These are phyloP conservation scores for Nigrograna mackinnonii DNA, from an alignment of 2,329 filamentous ascomycete genomes.

Conservation along the genomic window DNA sequence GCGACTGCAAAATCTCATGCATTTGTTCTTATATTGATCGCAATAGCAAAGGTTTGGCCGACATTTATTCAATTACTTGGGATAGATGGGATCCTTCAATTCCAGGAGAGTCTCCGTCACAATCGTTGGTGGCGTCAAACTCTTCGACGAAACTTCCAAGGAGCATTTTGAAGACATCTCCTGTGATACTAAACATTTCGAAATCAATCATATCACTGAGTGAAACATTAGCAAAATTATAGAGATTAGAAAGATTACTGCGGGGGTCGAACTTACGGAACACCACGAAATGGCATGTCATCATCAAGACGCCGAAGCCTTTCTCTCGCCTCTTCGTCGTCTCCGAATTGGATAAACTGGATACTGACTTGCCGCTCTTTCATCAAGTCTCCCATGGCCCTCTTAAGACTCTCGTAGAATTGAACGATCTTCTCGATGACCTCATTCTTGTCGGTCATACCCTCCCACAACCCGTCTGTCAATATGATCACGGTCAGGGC, in stretches of 20 bases:
- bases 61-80: too few relatives aligned
- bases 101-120: too few relatives aligned
- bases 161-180: background rate
- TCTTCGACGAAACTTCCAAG: background rate
- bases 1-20: too few relatives aligned
- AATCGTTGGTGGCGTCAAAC: background rate
- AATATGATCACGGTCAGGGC: constrained; percentile 16
- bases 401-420: too few relatives aligned
- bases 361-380: constrained; percentile 10
- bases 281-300: constrained; percentile 5
- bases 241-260: too few relatives aligned
- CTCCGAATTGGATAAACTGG: constrained; percentile 16
- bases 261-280: background rate
- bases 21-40: too few relatives aligned
- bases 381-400: too few relatives aligned
- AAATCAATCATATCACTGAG: background rate
- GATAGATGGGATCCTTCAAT: too few relatives aligned
- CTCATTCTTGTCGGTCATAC: background rate
- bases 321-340: constrained; percentile 6
- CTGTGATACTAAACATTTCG: background rate
- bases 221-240: too few relatives aligned
- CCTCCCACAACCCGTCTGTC: constrained; percentile 22
- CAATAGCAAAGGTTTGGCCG: too few relatives aligned
- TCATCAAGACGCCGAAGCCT: constrained; percentile 8
- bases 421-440: constrained; percentile 7